Conservation (phyloP, 2,329 filamentous ascomycete genomes). For the Waltergamsia citrina region DNA sequence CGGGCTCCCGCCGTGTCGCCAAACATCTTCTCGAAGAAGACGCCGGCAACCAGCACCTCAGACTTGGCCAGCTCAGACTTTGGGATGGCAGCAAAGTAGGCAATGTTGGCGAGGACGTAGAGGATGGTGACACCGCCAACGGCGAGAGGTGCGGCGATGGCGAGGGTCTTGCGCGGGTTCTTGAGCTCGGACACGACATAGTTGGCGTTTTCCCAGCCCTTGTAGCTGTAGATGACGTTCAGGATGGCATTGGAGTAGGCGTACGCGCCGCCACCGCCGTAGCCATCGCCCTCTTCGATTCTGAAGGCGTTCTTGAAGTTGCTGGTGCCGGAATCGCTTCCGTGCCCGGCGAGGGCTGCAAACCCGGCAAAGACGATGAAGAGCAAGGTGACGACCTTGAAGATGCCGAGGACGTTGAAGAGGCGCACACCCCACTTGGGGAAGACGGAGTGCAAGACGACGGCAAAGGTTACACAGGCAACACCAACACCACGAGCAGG, state of each 20-base stretch:
- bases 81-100: constrained; percentile 54
- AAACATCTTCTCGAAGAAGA: constrained; percentile 55
- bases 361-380: constrained; percentile 54
- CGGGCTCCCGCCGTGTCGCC: constrained; percentile 40
- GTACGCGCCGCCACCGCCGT: constrained; percentile 37
- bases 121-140: constrained; percentile 49
- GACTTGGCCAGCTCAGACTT: constrained; percentile 47
- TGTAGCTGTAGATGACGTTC: constrained; percentile 51
- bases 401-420: constrained; percentile 47
- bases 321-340: constrained; percentile 29
- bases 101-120: constrained; percentile 55
- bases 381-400: constrained; percentile 50
- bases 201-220: constrained; percentile 56
- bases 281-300: constrained; percentile 30
- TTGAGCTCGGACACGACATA: constrained; percentile 51
- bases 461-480: constrained; percentile 43
- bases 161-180: constrained; percentile 42
- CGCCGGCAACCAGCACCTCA: constrained; percentile 49
- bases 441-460: constrained; percentile 37
- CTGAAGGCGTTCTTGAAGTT: constrained; percentile 49
- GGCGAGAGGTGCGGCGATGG: constrained; percentile 47
- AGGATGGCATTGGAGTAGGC: constrained; percentile 49
- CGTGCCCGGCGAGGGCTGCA: constrained; percentile 41
- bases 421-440: constrained; percentile 51
- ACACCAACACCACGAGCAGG: constrained; percentile 46